Percentiles rank a stretch among this genome's conserved stretches.
phyloP scores from a whole-genome alignment of 257 asterid species.

The Nicotiana tabacum region DNA sequence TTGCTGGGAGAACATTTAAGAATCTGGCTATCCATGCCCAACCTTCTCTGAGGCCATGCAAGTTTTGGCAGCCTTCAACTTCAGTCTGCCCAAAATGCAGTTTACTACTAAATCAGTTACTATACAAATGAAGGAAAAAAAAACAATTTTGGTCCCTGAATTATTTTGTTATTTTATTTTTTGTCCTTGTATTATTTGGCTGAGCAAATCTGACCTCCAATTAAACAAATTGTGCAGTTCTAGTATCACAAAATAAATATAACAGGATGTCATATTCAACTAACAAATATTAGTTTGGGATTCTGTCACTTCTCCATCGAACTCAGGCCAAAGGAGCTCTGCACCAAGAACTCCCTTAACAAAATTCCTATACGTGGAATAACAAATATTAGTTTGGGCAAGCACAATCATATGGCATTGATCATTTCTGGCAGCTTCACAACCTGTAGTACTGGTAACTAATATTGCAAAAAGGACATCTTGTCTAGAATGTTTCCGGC shows the following conservation, averaged over 20 bases:
- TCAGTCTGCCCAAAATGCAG: conserved; percentile 51
- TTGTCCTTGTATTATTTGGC: neutral
- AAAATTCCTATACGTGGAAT: neutral
- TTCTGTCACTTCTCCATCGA: neutral
- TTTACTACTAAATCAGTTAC: conserved; percentile 1
- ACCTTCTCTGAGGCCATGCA: conserved; percentile 69
- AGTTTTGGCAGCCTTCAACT: conserved; percentile 44
- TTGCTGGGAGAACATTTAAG: conserved; percentile 76
- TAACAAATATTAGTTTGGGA: neutral
- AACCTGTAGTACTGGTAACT: conserved; percentile 33
- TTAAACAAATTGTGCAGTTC: neutral
- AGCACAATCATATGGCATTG: too few species aligned
- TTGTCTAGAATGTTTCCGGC: conserved; percentile 40
- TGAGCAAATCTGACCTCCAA: conserved; percentile 2
- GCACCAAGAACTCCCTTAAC: neutral
- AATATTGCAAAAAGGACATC: conserved; percentile 44
- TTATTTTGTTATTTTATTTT: neutral
- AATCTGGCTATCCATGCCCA: conserved; percentile 96
- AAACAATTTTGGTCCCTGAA: neutral
- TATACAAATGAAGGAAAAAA: neutral
- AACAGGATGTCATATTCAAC: neutral
- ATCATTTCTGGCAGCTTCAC: neutral
- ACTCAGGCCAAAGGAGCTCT: neutral
- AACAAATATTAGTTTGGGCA: conserved; percentile 10
- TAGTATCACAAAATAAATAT: neutral